A percentile compares a stretch with the other conserved stretches of the same genome.
Evolutionary conservation across 345 rosid genomes (phyloP).

Genomic region (Cardamine resedifolia): DNA sequence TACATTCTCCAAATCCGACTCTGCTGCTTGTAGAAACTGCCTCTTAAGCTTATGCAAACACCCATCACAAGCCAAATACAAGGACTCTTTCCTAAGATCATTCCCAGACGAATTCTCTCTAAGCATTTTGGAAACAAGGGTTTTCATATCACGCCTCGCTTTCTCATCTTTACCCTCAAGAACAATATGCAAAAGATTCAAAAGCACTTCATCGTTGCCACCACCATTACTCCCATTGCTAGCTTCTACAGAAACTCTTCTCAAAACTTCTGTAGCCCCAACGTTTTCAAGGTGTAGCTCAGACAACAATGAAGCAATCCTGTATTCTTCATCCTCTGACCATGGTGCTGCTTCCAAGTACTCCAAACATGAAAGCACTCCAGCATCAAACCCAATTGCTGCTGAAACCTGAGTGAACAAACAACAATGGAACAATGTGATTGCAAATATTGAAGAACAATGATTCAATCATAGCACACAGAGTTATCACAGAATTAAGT

Average conservation of each 20-base stretch:
- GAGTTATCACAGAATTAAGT: background rate
- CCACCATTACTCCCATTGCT: slow-evolving; percentile 49
- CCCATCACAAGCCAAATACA: slow-evolving; percentile 78
- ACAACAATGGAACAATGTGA: slow-evolving; percentile 10
- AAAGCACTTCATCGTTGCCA: slow-evolving; percentile 64
- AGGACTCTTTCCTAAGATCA: slow-evolving; percentile 82
- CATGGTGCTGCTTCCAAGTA: slow-evolving; percentile 99
- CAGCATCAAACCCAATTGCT: slow-evolving; percentile 95
- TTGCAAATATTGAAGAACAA: background rate
- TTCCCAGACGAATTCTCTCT: slow-evolving; percentile 87
- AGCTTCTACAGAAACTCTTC: slow-evolving; percentile 83
- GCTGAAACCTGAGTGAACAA: slow-evolving; percentile 79
- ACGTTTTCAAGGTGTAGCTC: slow-evolving; percentile 89
- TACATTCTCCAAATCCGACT: slow-evolving; percentile 56
- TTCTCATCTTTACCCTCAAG: slow-evolving; percentile 97
- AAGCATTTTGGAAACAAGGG: slow-evolving; percentile 89
- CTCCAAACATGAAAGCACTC: slow-evolving; percentile 92
- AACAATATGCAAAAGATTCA: slow-evolving; percentile 85
- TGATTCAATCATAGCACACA: background rate
- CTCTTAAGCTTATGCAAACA: slow-evolving; percentile 70
- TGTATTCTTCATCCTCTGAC: slow-evolving; percentile 98
- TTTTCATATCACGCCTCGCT: slow-evolving; percentile 98
- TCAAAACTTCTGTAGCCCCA: slow-evolving; percentile 91
- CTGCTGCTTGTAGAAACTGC: slow-evolving; percentile 69
- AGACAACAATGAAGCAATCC: slow-evolving; percentile 75